A percentile compares a stretch with the other conserved stretches of the same genome.
These are phyloP conservation scores for Aspergillus affinis DNA, from an alignment of 495 filamentous ascomycete species.

Conservation along the genomic window DNA sequence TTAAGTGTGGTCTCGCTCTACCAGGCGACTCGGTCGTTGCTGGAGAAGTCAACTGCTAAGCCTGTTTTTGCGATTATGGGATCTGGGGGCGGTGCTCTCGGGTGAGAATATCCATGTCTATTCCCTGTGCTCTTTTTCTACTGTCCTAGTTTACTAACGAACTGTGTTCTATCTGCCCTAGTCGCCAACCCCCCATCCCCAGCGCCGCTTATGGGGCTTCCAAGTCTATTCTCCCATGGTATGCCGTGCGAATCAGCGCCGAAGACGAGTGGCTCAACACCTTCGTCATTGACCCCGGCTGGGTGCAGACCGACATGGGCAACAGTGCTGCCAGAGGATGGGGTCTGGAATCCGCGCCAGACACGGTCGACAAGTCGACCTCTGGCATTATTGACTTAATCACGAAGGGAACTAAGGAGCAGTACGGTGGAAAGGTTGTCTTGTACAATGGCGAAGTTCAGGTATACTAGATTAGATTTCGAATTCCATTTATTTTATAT, in stretches of 20 bases:
- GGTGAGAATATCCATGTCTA: neutral
- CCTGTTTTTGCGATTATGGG: constrained; percentile 38
- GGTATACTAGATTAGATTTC: no score
- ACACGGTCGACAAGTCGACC: constrained; percentile 31
- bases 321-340: constrained; percentile 35
- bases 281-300: constrained; percentile 34
- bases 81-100: constrained; percentile 21
- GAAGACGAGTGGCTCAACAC: constrained; percentile 40
- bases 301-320: constrained; percentile 47
- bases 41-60: constrained; percentile 27
- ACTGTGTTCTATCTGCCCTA: no score
- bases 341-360: constrained; percentile 35
- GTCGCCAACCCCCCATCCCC: constrained; percentile 21
- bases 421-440: constrained; percentile 37
- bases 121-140: no score
- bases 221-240: constrained; percentile 38
- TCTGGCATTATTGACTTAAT: constrained; percentile 39
- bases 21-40: constrained; percentile 36
- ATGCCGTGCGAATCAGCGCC: constrained; percentile 35
- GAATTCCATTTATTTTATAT: no score
- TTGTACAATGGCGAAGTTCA: constrained; percentile 14
- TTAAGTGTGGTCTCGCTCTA: constrained; percentile 35
- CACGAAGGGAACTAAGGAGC: constrained; percentile 33
- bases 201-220: constrained; percentile 37
- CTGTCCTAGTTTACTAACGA: no score